Evolutionary conservation across 768 basidiomycete genomes (phyloP).

Genomic region (Mycena haematopus): DNA sequence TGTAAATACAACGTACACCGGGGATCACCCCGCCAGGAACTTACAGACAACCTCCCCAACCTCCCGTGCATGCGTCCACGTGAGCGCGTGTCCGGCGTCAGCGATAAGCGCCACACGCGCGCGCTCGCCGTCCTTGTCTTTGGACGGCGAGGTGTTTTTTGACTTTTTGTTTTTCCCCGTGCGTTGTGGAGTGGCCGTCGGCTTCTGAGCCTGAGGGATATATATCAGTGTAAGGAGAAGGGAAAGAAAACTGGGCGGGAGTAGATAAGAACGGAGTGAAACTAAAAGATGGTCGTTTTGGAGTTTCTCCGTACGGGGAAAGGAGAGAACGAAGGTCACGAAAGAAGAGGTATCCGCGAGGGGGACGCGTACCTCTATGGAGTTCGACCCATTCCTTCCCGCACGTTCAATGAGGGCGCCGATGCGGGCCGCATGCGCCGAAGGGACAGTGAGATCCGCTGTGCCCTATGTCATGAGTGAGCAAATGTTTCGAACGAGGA

Average conservation of each 20-base stretch:
- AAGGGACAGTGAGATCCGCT: slow-evolving; percentile 59
- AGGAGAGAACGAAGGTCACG: too few relatives aligned
- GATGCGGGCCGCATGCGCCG: slow-evolving; percentile 58
- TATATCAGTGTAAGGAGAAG: too few relatives aligned
- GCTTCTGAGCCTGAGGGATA: neutral
- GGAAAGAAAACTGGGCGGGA: too few relatives aligned
- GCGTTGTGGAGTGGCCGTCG: neutral
- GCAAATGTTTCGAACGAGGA: neutral
- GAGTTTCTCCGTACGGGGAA: too few relatives aligned
- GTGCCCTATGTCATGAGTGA: slow-evolving; percentile 52
- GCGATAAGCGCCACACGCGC: slow-evolving; percentile 11
- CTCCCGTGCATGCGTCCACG: slow-evolving; percentile 26
- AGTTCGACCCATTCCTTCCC: neutral
- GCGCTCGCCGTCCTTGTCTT: neutral
- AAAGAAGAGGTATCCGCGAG: too few relatives aligned
- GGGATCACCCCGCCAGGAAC: slow-evolving; percentile 1
- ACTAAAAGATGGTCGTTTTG: too few relatives aligned
- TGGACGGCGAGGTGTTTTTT: neutral
- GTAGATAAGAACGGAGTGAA: too few relatives aligned
- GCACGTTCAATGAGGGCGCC: slow-evolving; percentile 14
- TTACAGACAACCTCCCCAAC: slow-evolving; percentile 10
- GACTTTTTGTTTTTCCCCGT: neutral
- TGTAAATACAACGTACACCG: too few relatives aligned
- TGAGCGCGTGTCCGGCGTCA: slow-evolving; percentile 23
- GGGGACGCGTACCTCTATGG: neutral